Percentiles rank a stretch among this genome's conserved stretches.
Conservation (phyloP, 2,329 filamentous ascomycete species). For the Rhynchosporium secalis region DNA sequence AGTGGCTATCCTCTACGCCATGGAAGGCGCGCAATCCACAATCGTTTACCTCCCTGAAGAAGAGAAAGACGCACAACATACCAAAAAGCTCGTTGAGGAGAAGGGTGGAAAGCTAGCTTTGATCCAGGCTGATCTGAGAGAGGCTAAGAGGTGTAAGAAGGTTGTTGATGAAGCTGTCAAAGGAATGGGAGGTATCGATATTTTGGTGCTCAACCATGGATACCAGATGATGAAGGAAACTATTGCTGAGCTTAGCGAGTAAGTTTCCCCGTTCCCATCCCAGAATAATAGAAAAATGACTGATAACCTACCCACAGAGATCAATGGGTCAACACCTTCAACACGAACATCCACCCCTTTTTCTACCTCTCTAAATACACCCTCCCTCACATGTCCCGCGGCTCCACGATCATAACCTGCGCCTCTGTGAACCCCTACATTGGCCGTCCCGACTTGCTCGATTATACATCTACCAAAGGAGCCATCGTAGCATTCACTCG, state of each 20-base stretch:
- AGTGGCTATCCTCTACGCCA: slow-evolving; percentile 73
- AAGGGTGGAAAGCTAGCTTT: slow-evolving; percentile 66
- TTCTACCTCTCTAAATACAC: slow-evolving; percentile 80
- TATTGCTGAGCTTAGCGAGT: slow-evolving; percentile 71
- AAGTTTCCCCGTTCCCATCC: slow-evolving; percentile 38
- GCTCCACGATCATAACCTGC: slow-evolving; percentile 81
- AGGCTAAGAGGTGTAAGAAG: slow-evolving; percentile 67
- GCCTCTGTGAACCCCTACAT: slow-evolving; percentile 82
- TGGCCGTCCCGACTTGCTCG: slow-evolving; percentile 75
- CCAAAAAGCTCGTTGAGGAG: slow-evolving; percentile 68
- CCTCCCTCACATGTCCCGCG: slow-evolving; percentile 72
- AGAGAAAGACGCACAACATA: slow-evolving; percentile 73
- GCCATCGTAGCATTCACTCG: slow-evolving; percentile 75
- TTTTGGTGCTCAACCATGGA: slow-evolving; percentile 73
- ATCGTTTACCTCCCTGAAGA: slow-evolving; percentile 77
- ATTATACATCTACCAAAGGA: slow-evolving; percentile 75
- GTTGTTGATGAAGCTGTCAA: slow-evolving; percentile 66
- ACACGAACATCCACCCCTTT: slow-evolving; percentile 80
- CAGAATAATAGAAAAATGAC: neutral
- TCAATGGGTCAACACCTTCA: slow-evolving; percentile 78
- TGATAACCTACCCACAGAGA: slow-evolving; percentile 49
- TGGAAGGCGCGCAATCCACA: slow-evolving; percentile 74
- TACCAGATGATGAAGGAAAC: slow-evolving; percentile 73
- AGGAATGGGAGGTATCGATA: slow-evolving; percentile 68
- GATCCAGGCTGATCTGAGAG: slow-evolving; percentile 63